Base-by-base conservation (phyloP, 768 basidiomycete genomes). In the Psilocybe sp. region DNA sequence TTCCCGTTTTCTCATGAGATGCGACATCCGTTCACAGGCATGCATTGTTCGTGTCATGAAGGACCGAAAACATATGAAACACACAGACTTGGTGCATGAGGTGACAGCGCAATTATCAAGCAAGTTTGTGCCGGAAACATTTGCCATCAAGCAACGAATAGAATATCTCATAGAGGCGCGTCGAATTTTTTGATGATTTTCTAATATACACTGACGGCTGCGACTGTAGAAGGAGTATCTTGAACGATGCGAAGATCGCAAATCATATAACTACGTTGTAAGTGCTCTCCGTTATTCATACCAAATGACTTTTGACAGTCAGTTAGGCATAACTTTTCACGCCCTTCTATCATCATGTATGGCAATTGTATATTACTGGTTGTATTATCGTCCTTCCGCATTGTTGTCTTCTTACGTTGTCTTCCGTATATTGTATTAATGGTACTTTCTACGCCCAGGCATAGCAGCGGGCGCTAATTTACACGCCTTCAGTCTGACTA, bases 31-130 rank as follows among this genome's bases (percentile, higher is more conserved):
- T 16, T 44, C 40, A n/a, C 42, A 99, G 95, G 97, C 97, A 1
- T 98, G 92, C 62, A 88, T 98, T 54, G 97, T 99, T 19, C 85
- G 97, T 31, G 85, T 98, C 23, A 98, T 99, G 96, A 98, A 98
- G 70, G 87, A 92, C 63, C 75, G 94, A 48, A 98, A 98, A 64
- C 79, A 81, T 47, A 85, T 98, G 84, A 70, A 76, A 5, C 92
- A 98, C 61, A 91, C 84, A 51, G 92, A 94, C 49, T 79, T 99
- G 12, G 76, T 98, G 52, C 88, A 86, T 58, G 95, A 98, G 67
- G 92, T 93, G 32, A 92, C 91, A 40, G 81, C 84, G 16, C 96
- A 98, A 58, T 69, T 99, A 3, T 75, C 89, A 15, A 74, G 74
- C 50, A 83, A 96, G 4, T 99, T 98, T 76, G 80, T 80, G 43